Conservation (phyloP, 2,329 filamentous ascomycete genomes). For the Fusarium xylarioides region DNA sequence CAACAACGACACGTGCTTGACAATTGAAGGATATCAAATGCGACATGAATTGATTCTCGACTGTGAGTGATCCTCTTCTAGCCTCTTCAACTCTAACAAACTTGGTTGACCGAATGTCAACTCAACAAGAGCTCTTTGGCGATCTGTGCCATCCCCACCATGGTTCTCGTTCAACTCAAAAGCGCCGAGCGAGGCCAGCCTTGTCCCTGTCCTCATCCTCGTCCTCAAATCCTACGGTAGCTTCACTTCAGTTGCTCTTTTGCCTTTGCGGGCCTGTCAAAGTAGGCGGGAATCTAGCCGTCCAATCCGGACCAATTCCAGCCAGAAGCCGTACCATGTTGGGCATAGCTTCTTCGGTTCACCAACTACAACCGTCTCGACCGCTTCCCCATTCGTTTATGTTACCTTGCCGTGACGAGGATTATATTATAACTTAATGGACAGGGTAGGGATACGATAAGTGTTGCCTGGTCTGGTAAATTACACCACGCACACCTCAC, state of each 20-base stretch:
- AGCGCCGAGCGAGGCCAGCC: not conserved
- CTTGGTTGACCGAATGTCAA: not conserved
- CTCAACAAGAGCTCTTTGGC: not conserved
- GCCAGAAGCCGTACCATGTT: constrained; percentile 27
- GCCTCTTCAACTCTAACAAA: not conserved
- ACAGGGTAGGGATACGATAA: constrained; percentile 3
- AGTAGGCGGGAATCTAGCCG: constrained; percentile 40
- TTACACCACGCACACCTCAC: not conserved
- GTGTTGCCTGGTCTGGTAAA: constrained; percentile 14
- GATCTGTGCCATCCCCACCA: constrained; percentile 12
- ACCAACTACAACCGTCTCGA: constrained; percentile 27
- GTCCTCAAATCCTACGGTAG: not conserved
- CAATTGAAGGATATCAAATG: not conserved
- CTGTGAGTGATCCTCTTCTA: not conserved
- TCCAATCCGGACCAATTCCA: constrained; percentile 18
- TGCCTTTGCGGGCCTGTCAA: constrained; percentile 26
- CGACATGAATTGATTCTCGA: not conserved
- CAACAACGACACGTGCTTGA: not conserved
- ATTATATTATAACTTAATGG: not conserved
- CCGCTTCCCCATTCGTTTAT: constrained; percentile 23
- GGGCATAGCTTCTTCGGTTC: constrained; percentile 31
- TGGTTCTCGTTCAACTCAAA: not conserved
- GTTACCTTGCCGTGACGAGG: constrained; percentile 30
- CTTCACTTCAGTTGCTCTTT: not conserved
- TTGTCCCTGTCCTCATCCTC: not conserved